A percentile compares a stretch with the other conserved stretches of the same genome.
Evolutionary conservation across 306 rosid genomes (phyloP).

Genomic region (Parietaria judaica): DNA sequence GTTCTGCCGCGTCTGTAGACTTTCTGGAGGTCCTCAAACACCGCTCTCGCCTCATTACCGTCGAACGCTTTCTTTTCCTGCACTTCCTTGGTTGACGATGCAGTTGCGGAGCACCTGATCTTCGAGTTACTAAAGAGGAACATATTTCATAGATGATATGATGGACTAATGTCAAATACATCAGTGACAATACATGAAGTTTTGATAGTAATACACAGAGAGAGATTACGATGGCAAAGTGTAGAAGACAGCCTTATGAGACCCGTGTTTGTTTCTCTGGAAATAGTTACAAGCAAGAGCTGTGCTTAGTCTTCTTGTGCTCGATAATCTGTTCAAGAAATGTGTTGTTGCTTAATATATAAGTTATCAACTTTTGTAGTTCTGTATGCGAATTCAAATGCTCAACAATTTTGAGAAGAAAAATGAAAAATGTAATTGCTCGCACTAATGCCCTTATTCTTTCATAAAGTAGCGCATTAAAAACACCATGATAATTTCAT

Average conservation of each 20-base stretch:
- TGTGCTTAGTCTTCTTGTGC: neutral
- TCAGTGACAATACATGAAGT: too few relatives aligned
- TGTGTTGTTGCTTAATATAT: neutral
- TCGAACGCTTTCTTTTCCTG: slow-evolving; percentile 37
- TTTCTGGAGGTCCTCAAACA: slow-evolving; percentile 47
- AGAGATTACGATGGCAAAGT: neutral
- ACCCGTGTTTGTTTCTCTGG: slow-evolving; percentile 6
- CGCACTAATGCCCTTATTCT: too few relatives aligned
- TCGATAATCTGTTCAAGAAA: slow-evolving; percentile 5
- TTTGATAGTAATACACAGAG: neutral
- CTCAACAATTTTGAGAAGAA: too few relatives aligned
- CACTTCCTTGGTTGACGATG: slow-evolving; percentile 28
- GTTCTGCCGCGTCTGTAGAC: slow-evolving; percentile 54
- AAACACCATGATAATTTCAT: too few relatives aligned
- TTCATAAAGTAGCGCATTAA: too few relatives aligned
- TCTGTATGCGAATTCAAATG: too few relatives aligned
- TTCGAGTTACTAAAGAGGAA: slow-evolving; percentile 1
- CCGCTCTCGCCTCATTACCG: slow-evolving; percentile 33
- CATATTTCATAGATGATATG: too few relatives aligned
- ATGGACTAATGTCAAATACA: neutral
- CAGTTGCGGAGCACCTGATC: slow-evolving; percentile 41
- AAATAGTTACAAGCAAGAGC: neutral
- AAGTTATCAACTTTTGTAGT: neutral
- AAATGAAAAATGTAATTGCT: too few relatives aligned
- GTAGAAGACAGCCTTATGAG: neutral